Evolutionary conservation across 139 green algal genomes (phyloP).

Genomic region (Desmodesmus armatus): DNA sequence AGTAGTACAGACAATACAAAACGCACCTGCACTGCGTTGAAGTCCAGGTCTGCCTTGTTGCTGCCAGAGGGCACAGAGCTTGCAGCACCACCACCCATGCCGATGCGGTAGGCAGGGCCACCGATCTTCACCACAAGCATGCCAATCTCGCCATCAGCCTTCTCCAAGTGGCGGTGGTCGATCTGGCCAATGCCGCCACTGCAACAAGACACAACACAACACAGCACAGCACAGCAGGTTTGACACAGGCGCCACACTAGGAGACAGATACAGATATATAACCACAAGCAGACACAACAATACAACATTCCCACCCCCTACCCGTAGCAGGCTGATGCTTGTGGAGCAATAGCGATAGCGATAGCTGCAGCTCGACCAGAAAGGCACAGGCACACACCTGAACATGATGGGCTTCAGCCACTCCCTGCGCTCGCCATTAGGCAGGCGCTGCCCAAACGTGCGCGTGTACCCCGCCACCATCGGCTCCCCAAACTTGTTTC

Average conservation of each 20-base stretch:
- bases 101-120: slow-evolving; percentile 98
- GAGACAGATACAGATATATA: too few relatives aligned
- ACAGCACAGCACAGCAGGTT: too few relatives aligned
- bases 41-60: slow-evolving; percentile 95
- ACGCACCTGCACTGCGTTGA: slow-evolving; percentile 95
- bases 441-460: slow-evolving; percentile 92
- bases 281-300: not conserved
- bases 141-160: slow-evolving; percentile 73
- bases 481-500: slow-evolving; percentile 99
- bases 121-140: slow-evolving; percentile 99
- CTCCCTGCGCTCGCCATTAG: slow-evolving; percentile 91
- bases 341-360: too few relatives aligned
- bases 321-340: too few relatives aligned
- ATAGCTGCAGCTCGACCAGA: not conserved
- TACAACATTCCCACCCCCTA: not conserved
- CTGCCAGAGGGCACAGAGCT: slow-evolving; percentile 79
- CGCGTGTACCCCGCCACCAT: slow-evolving; percentile 95
- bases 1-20: too few relatives aligned
- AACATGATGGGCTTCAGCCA: slow-evolving; percentile 99
- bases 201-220: slow-evolving; percentile 44
- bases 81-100: slow-evolving; percentile 97
- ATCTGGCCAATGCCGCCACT: slow-evolving; percentile 94
- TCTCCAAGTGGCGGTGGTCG: slow-evolving; percentile 80
- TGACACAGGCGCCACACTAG: too few relatives aligned
- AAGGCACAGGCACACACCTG: slow-evolving; percentile 51